Evolutionary conservation across 2,329 filamentous ascomycete species (phyloP).

Genomic region (Clonostachys rosea): DNA sequence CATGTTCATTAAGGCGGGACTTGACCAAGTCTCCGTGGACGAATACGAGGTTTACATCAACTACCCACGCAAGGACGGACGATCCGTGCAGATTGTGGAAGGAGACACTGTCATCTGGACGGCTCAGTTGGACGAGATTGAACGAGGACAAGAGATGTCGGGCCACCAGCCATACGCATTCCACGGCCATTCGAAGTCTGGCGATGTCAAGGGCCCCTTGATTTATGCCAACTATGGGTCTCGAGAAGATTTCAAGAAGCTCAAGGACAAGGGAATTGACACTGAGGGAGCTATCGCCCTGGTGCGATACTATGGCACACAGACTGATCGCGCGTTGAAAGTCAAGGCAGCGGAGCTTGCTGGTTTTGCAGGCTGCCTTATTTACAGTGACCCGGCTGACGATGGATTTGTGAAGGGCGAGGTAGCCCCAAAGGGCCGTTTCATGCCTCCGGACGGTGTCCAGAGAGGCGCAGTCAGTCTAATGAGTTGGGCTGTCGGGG

Average conservation of each 20-base stretch:
- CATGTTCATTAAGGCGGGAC: constrained; percentile 64
- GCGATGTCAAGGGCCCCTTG: constrained; percentile 79
- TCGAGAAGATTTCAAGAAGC: constrained; percentile 70
- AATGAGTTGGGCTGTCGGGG: constrained; percentile 79
- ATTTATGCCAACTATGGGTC: constrained; percentile 93
- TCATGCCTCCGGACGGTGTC: constrained; percentile 76
- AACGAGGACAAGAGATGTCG: constrained; percentile 54
- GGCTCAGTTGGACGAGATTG: constrained; percentile 78
- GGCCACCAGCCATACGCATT: constrained; percentile 73
- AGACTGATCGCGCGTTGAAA: constrained; percentile 72
- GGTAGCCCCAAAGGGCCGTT: constrained; percentile 71
- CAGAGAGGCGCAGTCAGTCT: constrained; percentile 78
- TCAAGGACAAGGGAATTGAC: constrained; percentile 68
- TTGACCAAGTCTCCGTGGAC: constrained; percentile 74
- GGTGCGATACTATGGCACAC: constrained; percentile 73
- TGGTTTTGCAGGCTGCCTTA: constrained; percentile 81
- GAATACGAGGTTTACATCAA: constrained; percentile 89
- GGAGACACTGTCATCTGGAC: constrained; percentile 64
- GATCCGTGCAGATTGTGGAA: constrained; percentile 76
- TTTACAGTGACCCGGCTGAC: constrained; percentile 87
- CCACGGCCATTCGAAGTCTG: constrained; percentile 83
- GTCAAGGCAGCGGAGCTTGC: constrained; percentile 85
- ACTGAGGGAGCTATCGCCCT: constrained; percentile 78
- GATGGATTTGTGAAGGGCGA: constrained; percentile 74
- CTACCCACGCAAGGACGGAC: constrained; percentile 74